Evolutionary conservation across 805 yeast species (phyloP).

Genomic region (Alloascoidea hylecoeti): DNA sequence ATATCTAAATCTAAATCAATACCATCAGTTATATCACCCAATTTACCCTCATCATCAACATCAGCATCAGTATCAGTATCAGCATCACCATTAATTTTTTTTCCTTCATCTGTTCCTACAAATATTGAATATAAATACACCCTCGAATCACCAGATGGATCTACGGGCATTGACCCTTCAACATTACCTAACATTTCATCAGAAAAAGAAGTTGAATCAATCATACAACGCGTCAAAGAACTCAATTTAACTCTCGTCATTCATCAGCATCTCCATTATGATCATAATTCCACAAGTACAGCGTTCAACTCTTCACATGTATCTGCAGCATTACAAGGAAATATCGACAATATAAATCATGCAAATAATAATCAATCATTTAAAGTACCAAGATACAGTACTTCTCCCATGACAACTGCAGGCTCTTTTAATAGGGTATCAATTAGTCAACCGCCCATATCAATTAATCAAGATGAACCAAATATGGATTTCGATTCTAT

Average conservation of each 20-base stretch:
- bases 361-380: background rate
- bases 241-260: constrained; percentile 49
- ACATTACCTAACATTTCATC: constrained; percentile 11
- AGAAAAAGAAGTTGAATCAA: constrained; percentile 37
- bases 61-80: constrained; percentile 4
- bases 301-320: background rate
- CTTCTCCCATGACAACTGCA: background rate
- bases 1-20: constrained; percentile 3
- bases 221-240: constrained; percentile 46
- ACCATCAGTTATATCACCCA: constrained; percentile 3
- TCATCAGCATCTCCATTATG: constrained; percentile 81
- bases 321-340: background rate
- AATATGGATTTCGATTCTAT: background rate
- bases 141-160: too few relatives aligned
- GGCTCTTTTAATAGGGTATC: background rate
- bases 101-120: constrained; percentile 14
- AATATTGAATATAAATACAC: constrained; percentile 15
- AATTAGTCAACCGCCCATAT: background rate
- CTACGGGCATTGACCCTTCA: too few relatives aligned
- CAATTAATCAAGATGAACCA: background rate
- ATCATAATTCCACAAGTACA: constrained; percentile 34
- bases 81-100: constrained; percentile 4
- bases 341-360: background rate
- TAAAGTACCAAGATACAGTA: too few relatives aligned
- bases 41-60: constrained; percentile 2